Evolutionary conservation across 2,329 filamentous ascomycete genomes (phyloP).

Genomic region (Metarhizium album): DNA sequence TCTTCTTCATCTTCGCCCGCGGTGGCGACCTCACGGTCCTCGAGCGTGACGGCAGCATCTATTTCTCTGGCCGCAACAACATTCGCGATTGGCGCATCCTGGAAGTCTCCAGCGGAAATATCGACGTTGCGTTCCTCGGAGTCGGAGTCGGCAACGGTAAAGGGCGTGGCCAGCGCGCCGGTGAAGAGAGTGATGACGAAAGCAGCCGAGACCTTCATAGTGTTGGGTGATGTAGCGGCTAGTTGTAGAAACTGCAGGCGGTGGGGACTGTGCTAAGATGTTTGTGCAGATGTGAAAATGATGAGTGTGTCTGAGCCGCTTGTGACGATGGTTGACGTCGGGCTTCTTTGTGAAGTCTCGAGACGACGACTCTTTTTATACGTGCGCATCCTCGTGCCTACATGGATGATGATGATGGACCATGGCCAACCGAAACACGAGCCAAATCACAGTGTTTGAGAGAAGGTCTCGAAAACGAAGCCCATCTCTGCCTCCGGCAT

Average conservation of each 20-base stretch:
- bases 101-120: background rate
- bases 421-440: no score
- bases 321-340: no score
- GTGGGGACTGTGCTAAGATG: no score
- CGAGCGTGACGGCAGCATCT: background rate
- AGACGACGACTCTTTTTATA: no score
- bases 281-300: no score
- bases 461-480: no score
- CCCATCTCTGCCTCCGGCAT: no score
- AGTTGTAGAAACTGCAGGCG: background rate
- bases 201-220: constrained; percentile 5
- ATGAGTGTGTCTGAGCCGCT: no score
- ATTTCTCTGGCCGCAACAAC: background rate
- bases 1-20: background rate
- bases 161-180: constrained; percentile 7
- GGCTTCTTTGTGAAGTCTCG: no score
- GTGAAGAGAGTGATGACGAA: constrained; percentile 6
- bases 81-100: background rate
- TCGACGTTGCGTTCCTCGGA: background rate
- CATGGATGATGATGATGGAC: no score
- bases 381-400: no score
- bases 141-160: background rate
- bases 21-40: background rate
- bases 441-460: no score
- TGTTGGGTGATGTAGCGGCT: background rate